These are phyloP conservation scores for Neodidymelliopsis sp. DNA, from an alignment of 2,329 filamentous ascomycete genomes.

Conservation along the genomic window DNA sequence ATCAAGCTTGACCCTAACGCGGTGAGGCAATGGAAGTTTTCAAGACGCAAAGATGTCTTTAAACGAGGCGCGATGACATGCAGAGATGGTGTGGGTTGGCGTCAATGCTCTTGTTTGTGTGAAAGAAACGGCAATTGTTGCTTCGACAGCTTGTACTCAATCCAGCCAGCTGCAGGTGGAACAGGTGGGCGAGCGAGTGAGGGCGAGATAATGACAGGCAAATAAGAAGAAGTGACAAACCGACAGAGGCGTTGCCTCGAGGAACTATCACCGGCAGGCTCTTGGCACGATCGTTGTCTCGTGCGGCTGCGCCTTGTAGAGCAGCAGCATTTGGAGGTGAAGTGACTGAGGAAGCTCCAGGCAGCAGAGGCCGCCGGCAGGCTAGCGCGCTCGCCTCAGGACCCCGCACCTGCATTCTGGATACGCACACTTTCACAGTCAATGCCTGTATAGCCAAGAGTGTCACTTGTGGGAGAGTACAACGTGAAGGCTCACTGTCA, in stretches of 20 bases:
- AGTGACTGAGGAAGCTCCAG: constrained; percentile 24
- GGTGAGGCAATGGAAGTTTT: background rate
- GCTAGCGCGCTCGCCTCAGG: constrained; percentile 1
- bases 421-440: background rate
- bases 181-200: background rate
- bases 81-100: constrained; percentile 10
- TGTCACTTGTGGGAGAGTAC: background rate
- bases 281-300: constrained; percentile 20
- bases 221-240: background rate
- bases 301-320: constrained; percentile 22
- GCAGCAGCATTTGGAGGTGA: constrained; percentile 9
- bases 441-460: background rate
- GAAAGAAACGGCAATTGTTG: constrained; percentile 5
- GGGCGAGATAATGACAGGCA: background rate
- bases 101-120: constrained; percentile 8
- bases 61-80: background rate
- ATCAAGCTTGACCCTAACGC: background rate
- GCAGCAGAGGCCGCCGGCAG: constrained; percentile 20
- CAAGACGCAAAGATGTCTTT: background rate
- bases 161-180: background rate
- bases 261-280: constrained; percentile 8
- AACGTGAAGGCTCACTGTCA: background rate
- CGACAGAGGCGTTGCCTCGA: constrained; percentile 1
- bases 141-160: background rate
- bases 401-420: constrained; percentile 5